Conservation (phyloP, 768 basidiomycete species). For the Calocera cornea region DNA sequence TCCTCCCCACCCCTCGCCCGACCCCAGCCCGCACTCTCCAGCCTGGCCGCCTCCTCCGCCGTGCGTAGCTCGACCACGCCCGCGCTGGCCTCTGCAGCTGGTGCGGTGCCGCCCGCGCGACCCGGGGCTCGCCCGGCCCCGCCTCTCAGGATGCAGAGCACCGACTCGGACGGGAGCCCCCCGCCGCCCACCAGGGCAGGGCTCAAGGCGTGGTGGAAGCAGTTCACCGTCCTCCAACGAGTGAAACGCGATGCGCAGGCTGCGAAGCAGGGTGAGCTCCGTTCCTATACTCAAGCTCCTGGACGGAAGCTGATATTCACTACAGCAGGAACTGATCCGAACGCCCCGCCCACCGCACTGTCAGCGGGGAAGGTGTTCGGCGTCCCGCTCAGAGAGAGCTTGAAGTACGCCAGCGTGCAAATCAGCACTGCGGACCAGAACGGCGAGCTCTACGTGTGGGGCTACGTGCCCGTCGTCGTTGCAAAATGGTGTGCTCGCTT, state of each 20-base stretch:
- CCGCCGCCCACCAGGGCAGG: conserved; percentile 31
- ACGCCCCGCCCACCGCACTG: neutral
- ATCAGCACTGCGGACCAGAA: conserved; percentile 78
- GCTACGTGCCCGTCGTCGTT: conserved; percentile 91
- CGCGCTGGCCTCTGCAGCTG: no score
- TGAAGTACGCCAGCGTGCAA: conserved; percentile 80
- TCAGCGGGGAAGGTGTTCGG: conserved; percentile 52
- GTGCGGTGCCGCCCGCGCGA: no score
- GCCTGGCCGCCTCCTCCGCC: no score
- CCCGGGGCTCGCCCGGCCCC: no score
- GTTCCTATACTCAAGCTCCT: neutral
- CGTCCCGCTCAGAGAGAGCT: conserved; percentile 66
- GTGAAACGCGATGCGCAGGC: conserved; percentile 38
- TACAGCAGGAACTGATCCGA: neutral
- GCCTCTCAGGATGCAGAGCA: neutral
- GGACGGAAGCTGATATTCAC: neutral
- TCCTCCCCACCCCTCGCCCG: no score
- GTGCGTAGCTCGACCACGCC: no score
- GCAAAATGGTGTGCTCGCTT: conserved; percentile 69
- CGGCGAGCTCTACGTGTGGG: conserved; percentile 81
- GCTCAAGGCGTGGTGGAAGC: conserved; percentile 72
- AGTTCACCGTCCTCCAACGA: conserved; percentile 53
- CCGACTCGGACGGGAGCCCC: conserved; percentile 26
- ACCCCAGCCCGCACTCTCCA: no score
- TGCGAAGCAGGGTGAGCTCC: conserved; percentile 30